A percentile compares a stretch with the other conserved stretches of the same genome.
phyloP scores from a whole-genome alignment of 192 early-diverging fungal genomes.

The Piromyces sp. region DNA sequence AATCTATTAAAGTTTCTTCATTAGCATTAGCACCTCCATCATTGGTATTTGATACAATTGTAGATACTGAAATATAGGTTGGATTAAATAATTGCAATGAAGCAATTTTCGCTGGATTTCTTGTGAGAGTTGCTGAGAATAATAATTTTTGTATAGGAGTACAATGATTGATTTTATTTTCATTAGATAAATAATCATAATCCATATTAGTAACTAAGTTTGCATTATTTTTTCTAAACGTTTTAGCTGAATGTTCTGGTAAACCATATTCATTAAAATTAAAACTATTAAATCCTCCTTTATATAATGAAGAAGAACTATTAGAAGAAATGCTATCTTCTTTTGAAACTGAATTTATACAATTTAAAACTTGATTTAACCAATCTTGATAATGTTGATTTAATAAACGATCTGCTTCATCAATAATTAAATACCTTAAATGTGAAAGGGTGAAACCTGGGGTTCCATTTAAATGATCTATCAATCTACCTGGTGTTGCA shows the following conservation, averaged over 20 bases:
- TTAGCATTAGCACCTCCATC: slow-evolving; percentile 13
- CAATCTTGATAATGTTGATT: slow-evolving; percentile 87
- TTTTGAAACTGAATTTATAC: background rate
- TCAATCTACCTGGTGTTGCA: slow-evolving; percentile 84
- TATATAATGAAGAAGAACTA: background rate
- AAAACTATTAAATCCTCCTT: background rate
- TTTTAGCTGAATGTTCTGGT: background rate
- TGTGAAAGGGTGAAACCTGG: slow-evolving; percentile 79
- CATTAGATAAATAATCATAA: background rate
- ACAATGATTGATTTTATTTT: slow-evolving; percentile 8
- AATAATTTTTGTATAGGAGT: slow-evolving; percentile 71
- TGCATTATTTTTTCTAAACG: background rate
- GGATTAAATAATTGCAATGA: slow-evolving; percentile 63
- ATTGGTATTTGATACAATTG: slow-evolving; percentile 6
- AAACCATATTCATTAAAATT: background rate
- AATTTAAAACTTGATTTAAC: slow-evolving; percentile 48
- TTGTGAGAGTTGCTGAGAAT: slow-evolving; percentile 87
- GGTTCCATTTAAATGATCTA: slow-evolving; percentile 75
- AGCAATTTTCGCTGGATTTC: slow-evolving; percentile 83
- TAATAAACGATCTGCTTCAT: slow-evolving; percentile 89
- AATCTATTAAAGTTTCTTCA: slow-evolving; percentile 11
- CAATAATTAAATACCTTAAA: slow-evolving; percentile 79
- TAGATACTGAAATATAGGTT: slow-evolving; percentile 60
- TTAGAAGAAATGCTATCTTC: background rate
- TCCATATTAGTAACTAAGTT: background rate